Percentiles rank a stretch among this genome's conserved stretches.
Evolutionary conservation across 805 yeast genomes (phyloP).

Genomic region (Kazachstania kunashirensis): DNA sequence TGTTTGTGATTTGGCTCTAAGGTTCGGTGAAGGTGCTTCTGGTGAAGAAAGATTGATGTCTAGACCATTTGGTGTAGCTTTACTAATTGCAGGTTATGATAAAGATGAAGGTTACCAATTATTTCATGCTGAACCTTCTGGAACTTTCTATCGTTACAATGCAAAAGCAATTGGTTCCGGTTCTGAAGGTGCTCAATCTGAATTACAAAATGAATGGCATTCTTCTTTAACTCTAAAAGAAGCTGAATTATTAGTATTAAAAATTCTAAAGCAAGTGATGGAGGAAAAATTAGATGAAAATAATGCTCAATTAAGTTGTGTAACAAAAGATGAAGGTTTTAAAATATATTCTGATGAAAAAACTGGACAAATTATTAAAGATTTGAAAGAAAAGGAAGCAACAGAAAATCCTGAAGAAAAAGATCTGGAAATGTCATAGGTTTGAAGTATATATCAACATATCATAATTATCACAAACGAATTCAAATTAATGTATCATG

Average conservation of each 20-base stretch:
- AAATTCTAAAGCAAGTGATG: slow-evolving; percentile 94
- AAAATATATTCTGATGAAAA: slow-evolving; percentile 73
- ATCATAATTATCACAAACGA: neutral
- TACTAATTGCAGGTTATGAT: slow-evolving; percentile 90
- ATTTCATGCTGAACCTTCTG: slow-evolving; percentile 98
- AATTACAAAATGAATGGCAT: slow-evolving; percentile 92
- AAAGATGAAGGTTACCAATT: slow-evolving; percentile 90
- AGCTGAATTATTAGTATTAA: slow-evolving; percentile 82
- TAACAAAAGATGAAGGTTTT: slow-evolving; percentile 80
- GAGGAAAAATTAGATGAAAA: slow-evolving; percentile 94
- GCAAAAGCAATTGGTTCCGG: slow-evolving; percentile 99
- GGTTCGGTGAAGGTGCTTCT: slow-evolving; percentile 95
- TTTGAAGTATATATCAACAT: too few species aligned
- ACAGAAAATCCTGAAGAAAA: slow-evolving; percentile 33
- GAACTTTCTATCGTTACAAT: slow-evolving; percentile 93
- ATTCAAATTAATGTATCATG: neutral
- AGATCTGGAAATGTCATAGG: slow-evolving; percentile 28
- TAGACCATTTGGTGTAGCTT: slow-evolving; percentile 97
- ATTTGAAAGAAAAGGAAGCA: slow-evolving; percentile 59
- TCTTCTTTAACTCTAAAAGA: slow-evolving; percentile 82
- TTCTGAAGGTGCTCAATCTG: slow-evolving; percentile 98
- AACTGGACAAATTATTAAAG: slow-evolving; percentile 71
- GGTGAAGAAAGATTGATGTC: slow-evolving; percentile 91
- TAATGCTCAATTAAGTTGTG: slow-evolving; percentile 91
- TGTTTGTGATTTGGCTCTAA: slow-evolving; percentile 90